These are phyloP conservation scores for Aurantiochytrium sp. DNA, from an alignment of 108 stramenopile genomes.

Conservation along the genomic window DNA sequence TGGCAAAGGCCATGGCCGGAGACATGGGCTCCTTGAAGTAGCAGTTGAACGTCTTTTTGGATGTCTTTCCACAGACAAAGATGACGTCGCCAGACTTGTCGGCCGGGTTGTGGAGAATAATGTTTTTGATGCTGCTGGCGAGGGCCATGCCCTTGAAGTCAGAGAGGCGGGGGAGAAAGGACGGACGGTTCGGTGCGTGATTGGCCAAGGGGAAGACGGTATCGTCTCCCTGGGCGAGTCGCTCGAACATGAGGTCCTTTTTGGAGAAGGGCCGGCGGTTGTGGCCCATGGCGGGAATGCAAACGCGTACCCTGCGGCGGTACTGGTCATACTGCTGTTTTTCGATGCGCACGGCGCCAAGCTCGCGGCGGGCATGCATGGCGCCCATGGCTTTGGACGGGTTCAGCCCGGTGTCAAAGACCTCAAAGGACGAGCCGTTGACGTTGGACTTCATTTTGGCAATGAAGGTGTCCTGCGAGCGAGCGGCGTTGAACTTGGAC, in stretches of 20 bases:
- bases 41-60: not conserved
- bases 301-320: not conserved
- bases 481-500: not conserved
- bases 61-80: not conserved
- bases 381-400: not conserved
- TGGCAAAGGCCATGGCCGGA: conserved; percentile 14
- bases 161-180: not conserved
- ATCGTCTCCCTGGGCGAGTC: not conserved
- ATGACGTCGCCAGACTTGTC: not conserved
- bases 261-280: not conserved
- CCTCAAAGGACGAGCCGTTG: conserved; percentile 2
- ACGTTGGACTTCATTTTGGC: conserved; percentile 15
- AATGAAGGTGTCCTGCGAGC: not conserved
- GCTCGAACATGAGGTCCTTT: conserved; percentile 19
- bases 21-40: not conserved
- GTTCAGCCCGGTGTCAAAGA: conserved; percentile 8
- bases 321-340: not conserved
- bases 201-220: not conserved
- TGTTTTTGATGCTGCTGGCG: conserved; percentile 1
- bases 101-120: not conserved
- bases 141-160: conserved; percentile 12
- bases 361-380: conserved; percentile 14
- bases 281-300: conserved; percentile 6
- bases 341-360: not conserved
- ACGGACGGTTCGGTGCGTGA: not conserved